Evolutionary conservation across 257 asterid genomes (phyloP).

Genomic region (Echites panduratus): DNA sequence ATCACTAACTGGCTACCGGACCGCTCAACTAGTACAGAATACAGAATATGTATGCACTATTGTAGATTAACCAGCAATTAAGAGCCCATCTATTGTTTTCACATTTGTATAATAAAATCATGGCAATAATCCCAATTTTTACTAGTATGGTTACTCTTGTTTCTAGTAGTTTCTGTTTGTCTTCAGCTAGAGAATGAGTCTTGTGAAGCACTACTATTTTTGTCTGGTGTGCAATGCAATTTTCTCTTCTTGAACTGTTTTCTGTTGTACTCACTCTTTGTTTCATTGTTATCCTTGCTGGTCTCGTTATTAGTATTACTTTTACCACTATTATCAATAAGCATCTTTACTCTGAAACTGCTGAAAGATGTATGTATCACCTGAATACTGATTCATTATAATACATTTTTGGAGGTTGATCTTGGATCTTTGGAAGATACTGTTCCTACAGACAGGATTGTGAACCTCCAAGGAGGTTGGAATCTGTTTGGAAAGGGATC

Average conservation of each 20-base stretch:
- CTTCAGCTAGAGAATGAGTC: neutral
- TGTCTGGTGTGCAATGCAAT: neutral
- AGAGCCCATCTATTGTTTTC: neutral
- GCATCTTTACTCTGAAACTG: neutral
- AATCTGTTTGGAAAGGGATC: conserved; percentile 60
- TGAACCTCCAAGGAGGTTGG: conserved; percentile 73
- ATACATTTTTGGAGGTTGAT: conserved; percentile 56
- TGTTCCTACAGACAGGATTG: conserved; percentile 81
- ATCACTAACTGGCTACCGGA: neutral
- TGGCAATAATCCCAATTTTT: neutral
- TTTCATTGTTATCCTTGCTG: neutral
- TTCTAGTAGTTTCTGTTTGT: neutral
- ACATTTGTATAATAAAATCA: neutral
- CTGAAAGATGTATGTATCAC: neutral
- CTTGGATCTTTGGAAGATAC: conserved; percentile 88
- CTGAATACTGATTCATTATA: neutral
- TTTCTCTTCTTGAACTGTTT: neutral
- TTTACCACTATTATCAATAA: neutral
- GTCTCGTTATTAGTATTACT: neutral
- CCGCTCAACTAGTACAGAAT: neutral
- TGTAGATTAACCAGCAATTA: neutral
- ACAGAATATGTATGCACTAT: neutral
- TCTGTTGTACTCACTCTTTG: neutral
- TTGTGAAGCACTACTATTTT: neutral
- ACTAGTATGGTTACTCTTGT: no score